Conservation (phyloP, 2,329 filamentous ascomycete species). For the Pseudofabraea citricarpa region DNA sequence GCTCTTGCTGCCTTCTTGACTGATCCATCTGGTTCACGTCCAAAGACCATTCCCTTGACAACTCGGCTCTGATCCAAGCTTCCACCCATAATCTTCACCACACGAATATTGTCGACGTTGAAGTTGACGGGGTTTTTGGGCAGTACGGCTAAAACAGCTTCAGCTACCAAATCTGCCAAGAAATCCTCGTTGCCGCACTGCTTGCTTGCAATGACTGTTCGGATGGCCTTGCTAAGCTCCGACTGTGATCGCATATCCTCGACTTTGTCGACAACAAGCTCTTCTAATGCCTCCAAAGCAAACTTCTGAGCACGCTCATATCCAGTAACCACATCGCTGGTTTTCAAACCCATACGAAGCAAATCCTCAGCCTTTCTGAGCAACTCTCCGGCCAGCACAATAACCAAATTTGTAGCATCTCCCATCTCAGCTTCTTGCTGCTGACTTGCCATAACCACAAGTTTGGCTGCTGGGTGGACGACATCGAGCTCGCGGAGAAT, state of each 20-base stretch:
- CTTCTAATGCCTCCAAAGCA: slow-evolving; percentile 79
- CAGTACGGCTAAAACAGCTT: slow-evolving; percentile 78
- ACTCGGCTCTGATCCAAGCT: slow-evolving; percentile 91
- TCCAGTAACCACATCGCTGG: slow-evolving; percentile 92
- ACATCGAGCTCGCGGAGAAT: slow-evolving; percentile 97
- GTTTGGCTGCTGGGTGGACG: slow-evolving; percentile 94
- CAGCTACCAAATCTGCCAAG: slow-evolving; percentile 80
- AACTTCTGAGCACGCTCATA: slow-evolving; percentile 94
- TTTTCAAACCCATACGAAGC: slow-evolving; percentile 93
- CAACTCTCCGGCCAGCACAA: slow-evolving; percentile 90
- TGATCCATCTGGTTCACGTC: slow-evolving; percentile 85
- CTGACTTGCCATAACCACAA: slow-evolving; percentile 97
- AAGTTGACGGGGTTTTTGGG: slow-evolving; percentile 95
- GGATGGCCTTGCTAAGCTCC: slow-evolving; percentile 91
- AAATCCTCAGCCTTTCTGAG: slow-evolving; percentile 96
- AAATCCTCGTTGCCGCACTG: slow-evolving; percentile 91
- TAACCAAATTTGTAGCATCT: slow-evolving; percentile 96
- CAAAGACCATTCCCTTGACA: slow-evolving; percentile 97
- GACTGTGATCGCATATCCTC: slow-evolving; percentile 73
- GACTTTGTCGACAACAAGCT: slow-evolving; percentile 87
- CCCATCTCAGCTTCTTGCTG: slow-evolving; percentile 99
- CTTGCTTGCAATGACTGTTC: slow-evolving; percentile 94
- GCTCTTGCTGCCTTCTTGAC: slow-evolving; percentile 89
- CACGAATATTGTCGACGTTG: slow-evolving; percentile 97
- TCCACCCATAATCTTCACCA: slow-evolving; percentile 99